A percentile compares a stretch with the other conserved stretches of the same genome.
These are phyloP conservation scores for Quercus phellos DNA, from an alignment of 331 rosid species.

Conservation along the genomic window DNA sequence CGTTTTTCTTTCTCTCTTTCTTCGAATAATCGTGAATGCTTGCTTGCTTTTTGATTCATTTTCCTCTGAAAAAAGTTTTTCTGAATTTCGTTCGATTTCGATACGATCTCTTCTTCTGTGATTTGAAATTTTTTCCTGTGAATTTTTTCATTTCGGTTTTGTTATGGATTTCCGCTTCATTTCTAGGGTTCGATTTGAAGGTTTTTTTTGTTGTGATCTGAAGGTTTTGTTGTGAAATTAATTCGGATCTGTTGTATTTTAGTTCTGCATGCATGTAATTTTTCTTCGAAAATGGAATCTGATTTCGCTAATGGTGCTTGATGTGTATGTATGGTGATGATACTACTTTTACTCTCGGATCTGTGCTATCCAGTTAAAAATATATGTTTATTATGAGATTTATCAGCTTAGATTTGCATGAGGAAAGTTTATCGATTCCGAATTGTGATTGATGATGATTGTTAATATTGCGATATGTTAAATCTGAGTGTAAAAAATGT, in stretches of 20 bases:
- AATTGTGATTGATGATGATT: background rate
- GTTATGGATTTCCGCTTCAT: background rate
- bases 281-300: background rate
- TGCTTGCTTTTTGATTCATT: background rate
- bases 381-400: background rate
- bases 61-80: background rate
- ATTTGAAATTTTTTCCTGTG: background rate
- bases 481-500: conserved; percentile 12
- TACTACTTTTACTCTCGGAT: conserved; percentile 25
- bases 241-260: conserved; percentile 34
- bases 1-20: background rate
- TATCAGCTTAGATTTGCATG: background rate
- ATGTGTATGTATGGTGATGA: conserved; percentile 8
- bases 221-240: conserved; percentile 15
- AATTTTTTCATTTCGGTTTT: background rate
- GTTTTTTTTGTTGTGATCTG: conserved; percentile 27
- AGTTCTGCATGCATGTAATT: background rate
- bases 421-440: background rate
- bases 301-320: background rate
- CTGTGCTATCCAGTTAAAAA: conserved; percentile 27
- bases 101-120: background rate
- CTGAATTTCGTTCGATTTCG: background rate
- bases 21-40: background rate
- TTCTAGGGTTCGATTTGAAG: background rate
- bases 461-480: background rate